Conservation (phyloP, 345 rosid species). For the Melaleuca alternifolia region DNA sequence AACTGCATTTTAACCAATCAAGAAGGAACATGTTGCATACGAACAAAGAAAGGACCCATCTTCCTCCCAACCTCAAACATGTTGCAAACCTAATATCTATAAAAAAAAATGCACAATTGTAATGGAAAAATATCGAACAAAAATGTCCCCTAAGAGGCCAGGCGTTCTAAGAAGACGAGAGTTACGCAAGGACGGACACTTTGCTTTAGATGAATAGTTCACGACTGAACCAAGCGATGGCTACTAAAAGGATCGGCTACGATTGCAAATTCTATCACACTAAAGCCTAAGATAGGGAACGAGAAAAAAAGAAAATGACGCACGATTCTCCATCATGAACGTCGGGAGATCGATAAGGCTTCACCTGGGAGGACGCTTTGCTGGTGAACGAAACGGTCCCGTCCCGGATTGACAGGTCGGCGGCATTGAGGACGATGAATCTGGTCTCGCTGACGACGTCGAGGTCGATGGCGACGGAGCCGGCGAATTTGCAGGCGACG, state of each 20-base stretch:
- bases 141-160: not conserved
- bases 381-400: conserved; percentile 42
- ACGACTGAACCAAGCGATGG: not conserved
- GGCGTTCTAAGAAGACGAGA: not conserved
- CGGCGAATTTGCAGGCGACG: conserved; percentile 56
- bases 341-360: not conserved
- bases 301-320: not conserved
- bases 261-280: not conserved
- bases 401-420: conserved; percentile 58
- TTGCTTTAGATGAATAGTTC: not conserved
- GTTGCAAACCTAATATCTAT: not conserved
- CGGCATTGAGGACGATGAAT: conserved; percentile 88
- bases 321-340: not conserved
- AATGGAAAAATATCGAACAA: not conserved
- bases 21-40: too few species aligned
- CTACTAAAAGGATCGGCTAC: not conserved
- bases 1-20: too few species aligned
- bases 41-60: too few species aligned
- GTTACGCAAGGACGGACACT: not conserved
- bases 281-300: not conserved
- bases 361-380: conserved; percentile 43
- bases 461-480: conserved; percentile 46
- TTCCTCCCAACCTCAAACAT: not conserved
- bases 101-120: not conserved
- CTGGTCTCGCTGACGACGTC: conserved; percentile 46